Percentiles rank a stretch among this genome's conserved stretches.
Evolutionary conservation across 352 stramenopile genomes (phyloP).

Genomic region (Phytophthora sp.): DNA sequence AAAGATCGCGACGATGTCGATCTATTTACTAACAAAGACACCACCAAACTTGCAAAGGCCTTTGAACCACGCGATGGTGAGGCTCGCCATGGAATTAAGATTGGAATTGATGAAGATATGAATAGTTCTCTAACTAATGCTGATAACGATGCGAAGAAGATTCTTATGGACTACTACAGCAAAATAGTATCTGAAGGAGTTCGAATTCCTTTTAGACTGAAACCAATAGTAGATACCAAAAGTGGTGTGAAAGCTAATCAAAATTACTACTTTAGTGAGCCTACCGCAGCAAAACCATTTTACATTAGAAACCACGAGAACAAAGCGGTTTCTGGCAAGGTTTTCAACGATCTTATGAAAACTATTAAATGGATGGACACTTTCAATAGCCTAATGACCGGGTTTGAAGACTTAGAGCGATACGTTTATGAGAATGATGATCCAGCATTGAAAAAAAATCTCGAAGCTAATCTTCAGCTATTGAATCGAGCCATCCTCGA

Average conservation of each 20-base stretch:
- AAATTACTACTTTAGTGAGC: conserved; percentile 32
- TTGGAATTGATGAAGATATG: conserved; percentile 27
- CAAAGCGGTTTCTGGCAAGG: conserved; percentile 27
- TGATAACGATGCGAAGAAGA: conserved; percentile 30
- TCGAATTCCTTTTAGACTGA: conserved; percentile 25
- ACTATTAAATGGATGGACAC: conserved; percentile 33
- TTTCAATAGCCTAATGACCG: conserved; percentile 16
- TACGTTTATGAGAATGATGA: conserved; percentile 25
- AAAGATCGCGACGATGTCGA: conserved; percentile 19
- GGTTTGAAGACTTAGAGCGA: conserved; percentile 31
- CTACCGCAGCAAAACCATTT: conserved; percentile 24
- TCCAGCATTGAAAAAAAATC: conserved; percentile 18
- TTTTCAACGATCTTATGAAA: conserved; percentile 24
- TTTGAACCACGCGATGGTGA: conserved; percentile 18
- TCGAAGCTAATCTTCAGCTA: conserved; percentile 25
- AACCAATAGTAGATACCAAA: conserved; percentile 24
- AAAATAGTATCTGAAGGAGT: conserved; percentile 15
- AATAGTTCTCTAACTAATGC: conserved; percentile 20
- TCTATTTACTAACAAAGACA: too few relatives aligned
- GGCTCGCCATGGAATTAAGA: conserved; percentile 16
- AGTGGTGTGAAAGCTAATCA: conserved; percentile 19
- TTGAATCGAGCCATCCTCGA: conserved; percentile 19
- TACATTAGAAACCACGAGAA: conserved; percentile 24
- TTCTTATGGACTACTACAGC: conserved; percentile 26
- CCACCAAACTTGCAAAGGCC: conserved; percentile 9